Evolutionary conservation across 164 flowering plant species (phyloP).

Genomic region (Magnolia changhungtana): DNA sequence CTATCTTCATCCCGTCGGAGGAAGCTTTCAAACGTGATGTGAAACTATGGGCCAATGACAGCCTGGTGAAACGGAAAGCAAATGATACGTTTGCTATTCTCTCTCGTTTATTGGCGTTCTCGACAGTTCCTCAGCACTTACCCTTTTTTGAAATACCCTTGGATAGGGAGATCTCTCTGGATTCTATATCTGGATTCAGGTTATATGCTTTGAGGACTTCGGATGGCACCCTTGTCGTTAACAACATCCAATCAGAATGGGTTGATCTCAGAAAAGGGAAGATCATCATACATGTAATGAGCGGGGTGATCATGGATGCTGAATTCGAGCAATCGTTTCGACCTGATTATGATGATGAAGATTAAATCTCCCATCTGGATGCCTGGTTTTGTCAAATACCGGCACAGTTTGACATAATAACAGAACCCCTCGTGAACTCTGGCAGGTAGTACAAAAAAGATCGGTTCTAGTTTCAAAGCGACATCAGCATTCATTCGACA

Average conservation of each 20-base stretch:
- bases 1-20: slow-evolving; percentile 74
- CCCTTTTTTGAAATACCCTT: slow-evolving; percentile 28
- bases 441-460: too few species aligned
- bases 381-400: neutral
- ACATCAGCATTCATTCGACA: too few species aligned
- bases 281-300: slow-evolving; percentile 69
- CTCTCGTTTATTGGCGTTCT: slow-evolving; percentile 66
- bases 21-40: slow-evolving; percentile 56
- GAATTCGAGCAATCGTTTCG: slow-evolving; percentile 64
- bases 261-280: slow-evolving; percentile 51
- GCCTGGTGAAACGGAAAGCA: slow-evolving; percentile 28
- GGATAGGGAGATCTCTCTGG: slow-evolving; percentile 40
- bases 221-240: slow-evolving; percentile 50
- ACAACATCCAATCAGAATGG: slow-evolving; percentile 42
- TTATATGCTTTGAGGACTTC: slow-evolving; percentile 40
- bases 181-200: slow-evolving; percentile 65
- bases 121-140: slow-evolving; percentile 57
- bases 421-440: too few species aligned
- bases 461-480: too few species aligned
- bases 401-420: too few species aligned
- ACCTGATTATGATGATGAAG: slow-evolving; percentile 40
- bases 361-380: slow-evolving; percentile 8
- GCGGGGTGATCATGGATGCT: slow-evolving; percentile 85
- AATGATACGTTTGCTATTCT: slow-evolving; percentile 56
- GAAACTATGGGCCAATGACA: slow-evolving; percentile 34